Evolutionary conservation across 345 rosid genomes (phyloP), one percentile per base, ranked within the genome.

Genomic region (Raphanus raphanistrum): DNA sequence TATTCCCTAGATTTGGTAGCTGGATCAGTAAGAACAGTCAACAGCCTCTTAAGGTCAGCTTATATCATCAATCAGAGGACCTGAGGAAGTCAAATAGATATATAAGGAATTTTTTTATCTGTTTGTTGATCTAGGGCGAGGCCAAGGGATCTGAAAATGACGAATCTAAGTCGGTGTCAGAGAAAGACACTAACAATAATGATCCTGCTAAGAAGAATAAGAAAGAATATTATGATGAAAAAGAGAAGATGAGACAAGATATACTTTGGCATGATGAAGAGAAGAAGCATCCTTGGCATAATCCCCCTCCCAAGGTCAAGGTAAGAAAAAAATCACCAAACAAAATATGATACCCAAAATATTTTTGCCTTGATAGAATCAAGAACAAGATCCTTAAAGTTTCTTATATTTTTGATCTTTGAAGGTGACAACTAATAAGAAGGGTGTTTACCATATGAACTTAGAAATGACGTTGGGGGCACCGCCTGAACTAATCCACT

Each of bases 41-140:
- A 68, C 36, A 68, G 6, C 52, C 54, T 73, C 29, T 3, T 10
- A 21, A 59, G 50, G 79, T 68, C 36, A 50, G 17, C 55, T 58
- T 9, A 17, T 58, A 59, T n/a, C 41, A 45, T 50, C 27, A 63
- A 48, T 13, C 27, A 63, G 6, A 29, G 4, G 15, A 61, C 21
- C 16, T 50, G 55, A 50, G 8, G 17, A 50, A 50, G 55, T n/a
- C 55, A 50, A 50, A 50, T 50, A 4, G 8, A 50, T 50, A 50
- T 50, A 48, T 45, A 48, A 45, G 2, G 21, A 15, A 17, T 0
- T 28, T 50, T 5, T n/a, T 50, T 50, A 50, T 50, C 54, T 50
- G 21, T 50, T 50, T 50, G 7, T n/a, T n/a, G 0, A 50, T 50
- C 21, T 50, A 50, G 55, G 8, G 17, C 55, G 55, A 50, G 55